Evolutionary conservation across 768 basidiomycete genomes (phyloP).

Genomic region (Tulasnella calospora): DNA sequence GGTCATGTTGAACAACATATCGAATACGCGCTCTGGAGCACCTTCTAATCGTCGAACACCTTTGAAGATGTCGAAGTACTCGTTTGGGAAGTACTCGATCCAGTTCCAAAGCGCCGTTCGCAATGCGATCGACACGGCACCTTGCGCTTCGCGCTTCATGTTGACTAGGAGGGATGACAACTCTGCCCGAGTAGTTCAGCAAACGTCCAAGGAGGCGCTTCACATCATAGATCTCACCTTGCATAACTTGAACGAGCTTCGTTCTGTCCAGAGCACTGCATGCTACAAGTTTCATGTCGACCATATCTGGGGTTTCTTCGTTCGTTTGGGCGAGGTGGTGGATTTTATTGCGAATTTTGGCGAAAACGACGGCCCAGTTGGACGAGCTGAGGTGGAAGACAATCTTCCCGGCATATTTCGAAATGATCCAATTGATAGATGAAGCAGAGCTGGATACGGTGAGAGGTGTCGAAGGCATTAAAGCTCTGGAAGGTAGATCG

Average conservation of each 20-base stretch:
- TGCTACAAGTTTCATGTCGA: constrained; percentile 73
- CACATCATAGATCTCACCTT: constrained; percentile 44
- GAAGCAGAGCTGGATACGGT: constrained; percentile 21
- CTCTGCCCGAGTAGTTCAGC: constrained; percentile 44
- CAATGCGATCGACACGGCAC: constrained; percentile 65
- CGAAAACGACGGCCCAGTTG: constrained; percentile 77
- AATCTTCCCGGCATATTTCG: constrained; percentile 55
- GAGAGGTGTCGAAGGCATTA: constrained; percentile 18
- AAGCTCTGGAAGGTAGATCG: constrained; percentile 20
- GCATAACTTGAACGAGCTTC: constrained; percentile 64
- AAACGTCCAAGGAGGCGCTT: constrained; percentile 10
- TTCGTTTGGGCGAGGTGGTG: constrained; percentile 50
- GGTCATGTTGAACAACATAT: constrained; percentile 55
- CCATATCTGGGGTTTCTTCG: constrained; percentile 58
- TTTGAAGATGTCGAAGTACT: constrained; percentile 68
- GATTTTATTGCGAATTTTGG: constrained; percentile 64
- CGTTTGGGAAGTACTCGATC: constrained; percentile 71
- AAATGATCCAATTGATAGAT: constrained; percentile 28
- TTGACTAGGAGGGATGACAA: constrained; percentile 75
- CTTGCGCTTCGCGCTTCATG: constrained; percentile 69
- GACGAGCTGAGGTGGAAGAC: constrained; percentile 82
- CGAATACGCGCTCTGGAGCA: constrained; percentile 80
- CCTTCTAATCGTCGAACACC: constrained; percentile 65
- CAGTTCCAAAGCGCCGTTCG: constrained; percentile 85
- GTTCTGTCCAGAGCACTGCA: constrained; percentile 67